Conservation (phyloP, 2,329 filamentous ascomycete species). For the Pseudocercospora fuligena region DNA sequence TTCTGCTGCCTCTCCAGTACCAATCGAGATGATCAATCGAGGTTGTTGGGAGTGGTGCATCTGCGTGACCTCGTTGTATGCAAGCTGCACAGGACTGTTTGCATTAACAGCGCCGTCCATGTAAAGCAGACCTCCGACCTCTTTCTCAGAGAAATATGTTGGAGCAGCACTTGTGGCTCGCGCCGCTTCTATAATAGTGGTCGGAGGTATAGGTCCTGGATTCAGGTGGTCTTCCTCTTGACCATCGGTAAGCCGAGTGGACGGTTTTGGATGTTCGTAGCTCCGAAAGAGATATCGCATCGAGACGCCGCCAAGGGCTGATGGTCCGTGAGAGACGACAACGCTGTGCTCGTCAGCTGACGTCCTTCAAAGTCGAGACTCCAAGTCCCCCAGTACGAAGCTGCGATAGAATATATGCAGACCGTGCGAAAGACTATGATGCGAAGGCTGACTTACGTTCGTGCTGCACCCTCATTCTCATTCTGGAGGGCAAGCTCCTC, state of each 20-base stretch:
- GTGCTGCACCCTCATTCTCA: constrained; percentile 15
- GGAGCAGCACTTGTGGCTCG: constrained; percentile 30
- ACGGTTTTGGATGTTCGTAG: constrained; percentile 20
- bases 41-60: constrained; percentile 24
- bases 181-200: constrained; percentile 24
- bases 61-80: constrained; percentile 26
- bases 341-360: background rate
- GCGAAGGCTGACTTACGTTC: constrained; percentile 17
- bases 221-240: constrained; percentile 11
- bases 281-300: constrained; percentile 21
- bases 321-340: background rate
- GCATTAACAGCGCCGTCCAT: constrained; percentile 25
- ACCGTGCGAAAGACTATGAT: too few species aligned
- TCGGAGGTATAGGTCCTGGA: constrained; percentile 11
- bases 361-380: background rate
- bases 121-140: constrained; percentile 8
- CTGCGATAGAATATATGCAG: constrained; percentile 1
- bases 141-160: constrained; percentile 19
- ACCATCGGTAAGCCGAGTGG: background rate
- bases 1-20: constrained; percentile 21
- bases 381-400: background rate
- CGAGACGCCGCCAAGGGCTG: background rate
- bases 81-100: constrained; percentile 28
- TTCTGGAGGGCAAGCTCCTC: constrained; percentile 9
- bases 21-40: constrained; percentile 24